Base-by-base conservation (phyloP, 2,329 filamentous ascomycete species). In the Cercospora sp. region DNA sequence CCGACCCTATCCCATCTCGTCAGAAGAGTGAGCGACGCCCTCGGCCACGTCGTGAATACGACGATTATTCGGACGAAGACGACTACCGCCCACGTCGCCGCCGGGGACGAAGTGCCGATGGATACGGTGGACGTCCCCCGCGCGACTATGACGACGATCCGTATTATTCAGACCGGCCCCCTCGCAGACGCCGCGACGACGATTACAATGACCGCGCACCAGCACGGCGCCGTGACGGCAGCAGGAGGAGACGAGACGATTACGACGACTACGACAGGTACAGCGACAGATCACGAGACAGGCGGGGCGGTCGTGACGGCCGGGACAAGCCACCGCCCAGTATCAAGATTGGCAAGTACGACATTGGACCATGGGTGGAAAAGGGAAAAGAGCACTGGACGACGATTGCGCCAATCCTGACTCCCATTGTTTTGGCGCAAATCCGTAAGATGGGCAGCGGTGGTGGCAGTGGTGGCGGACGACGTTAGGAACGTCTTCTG, bases 301-400 rank as follows among this genome's bases (percentile, higher is more conserved):
- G 69, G 49, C 58, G 66, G 18, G 57, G 66, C 43, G 67, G 49
- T 16, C 55, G 70, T 24, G 66, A 69, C 60, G 65, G 65, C 16
- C 30, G 66, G 34, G 59, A 18, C 40, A 58, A 58, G 53, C 53
- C 53, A 58, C 72, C 70, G 18, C 74, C 74, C 10, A 71, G 69
- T 66, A 74, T 77, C 61, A 76, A 74, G 69, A 71, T 78, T 63
- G 76, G 76, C 30, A 73, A 75, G 24, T 77, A 75, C 66, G 76
- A 78, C 53, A 70, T 79, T 63, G 76, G 77, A 13, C 76, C 76
- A 16, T 71, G 72, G 61, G 65, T 79, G 24, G 73, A 79, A 59
- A 76, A 75, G 65, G 76, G 76, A 16, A 69, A 78, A 73, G 77
- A 78, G 70, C 76, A 78, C 65, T 79, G 75, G 65, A 71, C 67